These are phyloP conservation scores for Amylostereum areolatum DNA, from an alignment of 1,284 basidiomycete species.

Conservation along the genomic window DNA sequence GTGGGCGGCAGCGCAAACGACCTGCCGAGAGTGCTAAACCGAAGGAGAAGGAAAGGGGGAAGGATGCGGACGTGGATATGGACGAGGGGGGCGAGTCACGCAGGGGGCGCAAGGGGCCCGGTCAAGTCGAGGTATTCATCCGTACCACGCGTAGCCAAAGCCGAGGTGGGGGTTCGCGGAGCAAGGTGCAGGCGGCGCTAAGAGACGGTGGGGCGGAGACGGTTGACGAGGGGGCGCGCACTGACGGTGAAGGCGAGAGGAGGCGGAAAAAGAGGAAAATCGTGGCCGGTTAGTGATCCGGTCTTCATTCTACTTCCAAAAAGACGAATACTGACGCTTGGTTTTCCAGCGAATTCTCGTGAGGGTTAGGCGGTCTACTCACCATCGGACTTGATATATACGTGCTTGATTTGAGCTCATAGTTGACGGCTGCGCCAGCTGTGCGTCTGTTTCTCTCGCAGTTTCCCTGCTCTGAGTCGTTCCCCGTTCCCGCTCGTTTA, in stretches of 20 bases:
- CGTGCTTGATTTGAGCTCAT: too few species aligned
- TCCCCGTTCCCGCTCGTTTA: too few species aligned
- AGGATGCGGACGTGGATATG: slow-evolving; percentile 4
- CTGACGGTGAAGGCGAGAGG: slow-evolving; percentile 16
- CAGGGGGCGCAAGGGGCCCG: not conserved
- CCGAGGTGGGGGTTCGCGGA: slow-evolving; percentile 6
- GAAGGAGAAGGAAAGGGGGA: slow-evolving; percentile 13
- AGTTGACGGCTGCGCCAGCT: too few species aligned
- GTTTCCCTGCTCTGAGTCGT: too few species aligned
- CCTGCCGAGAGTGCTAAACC: slow-evolving; percentile 12
- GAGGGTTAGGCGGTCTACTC: too few species aligned
- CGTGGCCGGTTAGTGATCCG: too few species aligned
- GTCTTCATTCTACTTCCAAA: too few species aligned
- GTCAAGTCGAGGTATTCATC: slow-evolving; percentile 13
- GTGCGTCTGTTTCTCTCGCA: too few species aligned
- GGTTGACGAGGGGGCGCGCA: slow-evolving; percentile 13
- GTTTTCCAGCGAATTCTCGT: too few species aligned
- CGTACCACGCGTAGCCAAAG: slow-evolving; percentile 14
- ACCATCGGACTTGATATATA: too few species aligned
- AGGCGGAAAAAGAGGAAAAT: slow-evolving; percentile 7
- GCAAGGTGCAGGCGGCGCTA: slow-evolving; percentile 3
- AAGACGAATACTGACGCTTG: too few species aligned
- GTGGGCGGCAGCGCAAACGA: not conserved
- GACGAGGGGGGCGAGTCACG: not conserved
- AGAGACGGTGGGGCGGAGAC: slow-evolving; percentile 16